Evolutionary conservation across 1,139 yeast genomes (phyloP), one percentile per base, ranked within the genome.

Genomic region (Pichia sp.): DNA sequence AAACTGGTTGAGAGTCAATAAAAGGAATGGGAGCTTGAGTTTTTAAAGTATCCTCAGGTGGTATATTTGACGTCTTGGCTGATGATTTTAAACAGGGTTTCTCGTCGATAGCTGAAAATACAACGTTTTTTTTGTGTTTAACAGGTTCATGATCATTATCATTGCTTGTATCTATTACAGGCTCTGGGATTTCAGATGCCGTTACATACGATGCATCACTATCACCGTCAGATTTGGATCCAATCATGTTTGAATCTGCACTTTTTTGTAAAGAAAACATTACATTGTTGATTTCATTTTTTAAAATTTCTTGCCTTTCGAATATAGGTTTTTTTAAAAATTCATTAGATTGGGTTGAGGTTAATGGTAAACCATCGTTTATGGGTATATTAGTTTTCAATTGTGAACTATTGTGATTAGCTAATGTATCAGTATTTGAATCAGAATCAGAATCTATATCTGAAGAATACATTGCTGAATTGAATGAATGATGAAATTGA

Each of bases 261-360:
- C 18, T 14, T 30, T 44, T 43, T 22, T 45, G 47, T 19, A 50
- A 25, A 5, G 47, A 28, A 10, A 36, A 16, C 55, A 53, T 53
- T 30, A 47, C 55, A n/a, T 38, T 25, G 28, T 53, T 48, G 14
- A 53, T 45, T 30, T 53, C 51, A 11, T 43, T 18, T 41, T 44
- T 29, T 18, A 53, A 27, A 13, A 53, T 44, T 46, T 49, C 46
- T 25, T 53, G 53, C 18, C 42, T 47, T 25, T 50, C 49, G 4
- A 36, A 42, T 10, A 25, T 19, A 1, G 46, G 28, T 29, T 42
- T 53, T 16, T 39, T 39, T 5, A 43, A 25, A 28, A 48, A 52
- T 2, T 25, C 42, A 14, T 39, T 11, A 7, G 16, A 14, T 14
- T 39, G 9, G 8, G 18, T 44, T 33, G 45, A n/a, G 9, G 3